phyloP scores from a whole-genome alignment of 495 filamentous ascomycete genomes.

The Xylaria nigripes region DNA sequence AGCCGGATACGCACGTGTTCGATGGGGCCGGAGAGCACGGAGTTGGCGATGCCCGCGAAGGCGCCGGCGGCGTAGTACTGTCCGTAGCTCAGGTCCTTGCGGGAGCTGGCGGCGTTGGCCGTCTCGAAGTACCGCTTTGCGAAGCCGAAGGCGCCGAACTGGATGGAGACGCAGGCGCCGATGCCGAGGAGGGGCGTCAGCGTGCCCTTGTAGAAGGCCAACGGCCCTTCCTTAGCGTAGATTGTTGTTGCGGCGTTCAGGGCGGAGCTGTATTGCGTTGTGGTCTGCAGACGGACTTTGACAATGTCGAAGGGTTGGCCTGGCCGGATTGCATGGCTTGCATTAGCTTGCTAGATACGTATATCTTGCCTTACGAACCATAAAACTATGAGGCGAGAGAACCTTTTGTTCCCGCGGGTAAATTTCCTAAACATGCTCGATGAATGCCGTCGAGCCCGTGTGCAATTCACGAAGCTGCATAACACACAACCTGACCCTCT shows the following conservation, averaged over 20 bases:
- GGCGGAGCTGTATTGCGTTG: constrained; percentile 68
- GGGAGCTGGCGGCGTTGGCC: constrained; percentile 45
- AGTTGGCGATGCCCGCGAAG: constrained; percentile 88
- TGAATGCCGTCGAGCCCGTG: no score
- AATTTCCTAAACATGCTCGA: neutral
- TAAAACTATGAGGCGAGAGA: no score
- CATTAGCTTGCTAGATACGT: neutral
- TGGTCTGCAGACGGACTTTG: constrained; percentile 94
- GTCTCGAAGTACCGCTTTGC: constrained; percentile 79
- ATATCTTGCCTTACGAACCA: no score
- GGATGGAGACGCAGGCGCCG: constrained; percentile 92
- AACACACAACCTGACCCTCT: neutral
- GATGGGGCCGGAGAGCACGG: constrained; percentile 79
- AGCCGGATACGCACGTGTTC: constrained; percentile 97
- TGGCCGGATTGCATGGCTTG: constrained; percentile 34
- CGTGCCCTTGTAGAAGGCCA: constrained; percentile 97
- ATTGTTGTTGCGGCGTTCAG: constrained; percentile 74
- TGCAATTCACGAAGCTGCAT: neutral
- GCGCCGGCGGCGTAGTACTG: constrained; percentile 91
- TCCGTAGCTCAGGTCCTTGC: constrained; percentile 54
- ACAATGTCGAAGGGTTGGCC: constrained; percentile 98
- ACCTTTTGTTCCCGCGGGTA: no score
- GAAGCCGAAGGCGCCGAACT: constrained; percentile 95
- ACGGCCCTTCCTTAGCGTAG: constrained; percentile 75
- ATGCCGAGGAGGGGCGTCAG: constrained; percentile 94